Evolutionary conservation across 495 filamentous ascomycete species (phyloP).

Genomic region (Neurospora sp.): DNA sequence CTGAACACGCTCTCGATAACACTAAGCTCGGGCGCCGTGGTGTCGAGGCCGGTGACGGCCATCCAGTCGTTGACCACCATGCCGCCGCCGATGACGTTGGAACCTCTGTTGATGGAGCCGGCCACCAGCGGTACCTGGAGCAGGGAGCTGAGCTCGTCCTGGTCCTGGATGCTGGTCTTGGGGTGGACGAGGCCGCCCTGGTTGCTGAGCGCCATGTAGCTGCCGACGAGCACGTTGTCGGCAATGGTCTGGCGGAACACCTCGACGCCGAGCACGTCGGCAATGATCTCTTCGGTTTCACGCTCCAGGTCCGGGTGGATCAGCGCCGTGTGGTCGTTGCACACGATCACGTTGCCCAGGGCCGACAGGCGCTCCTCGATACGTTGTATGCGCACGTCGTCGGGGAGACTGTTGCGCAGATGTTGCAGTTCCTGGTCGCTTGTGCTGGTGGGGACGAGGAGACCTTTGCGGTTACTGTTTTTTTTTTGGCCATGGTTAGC

Average conservation of each 20-base stretch:
- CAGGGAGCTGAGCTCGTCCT: slow-evolving; percentile 89
- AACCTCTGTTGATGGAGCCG: slow-evolving; percentile 85
- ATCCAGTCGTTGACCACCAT: slow-evolving; percentile 99
- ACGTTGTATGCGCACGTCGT: slow-evolving; percentile 77
- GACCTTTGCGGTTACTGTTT: slow-evolving; percentile 81
- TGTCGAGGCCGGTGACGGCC: slow-evolving; percentile 92
- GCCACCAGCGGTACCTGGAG: slow-evolving; percentile 94
- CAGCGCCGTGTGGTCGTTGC: slow-evolving; percentile 93
- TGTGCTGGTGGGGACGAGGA: slow-evolving; percentile 89
- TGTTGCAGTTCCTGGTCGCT: slow-evolving; percentile 98
- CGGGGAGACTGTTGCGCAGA: slow-evolving; percentile 85
- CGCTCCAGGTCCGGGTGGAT: slow-evolving; percentile 96
- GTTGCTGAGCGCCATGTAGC: slow-evolving; percentile 93
- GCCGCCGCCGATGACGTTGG: slow-evolving; percentile 87
- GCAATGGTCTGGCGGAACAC: slow-evolving; percentile 96
- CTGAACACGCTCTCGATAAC: slow-evolving; percentile 94
- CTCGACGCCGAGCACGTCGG: slow-evolving; percentile 93
- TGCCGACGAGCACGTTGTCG: slow-evolving; percentile 92
- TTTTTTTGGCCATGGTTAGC: slow-evolving; percentile 2
- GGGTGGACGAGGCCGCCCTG: slow-evolving; percentile 96
- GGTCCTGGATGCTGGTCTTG: slow-evolving; percentile 91
- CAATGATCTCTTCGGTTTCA: slow-evolving; percentile 91
- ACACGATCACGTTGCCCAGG: slow-evolving; percentile 91
- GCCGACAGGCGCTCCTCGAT: slow-evolving; percentile 97
- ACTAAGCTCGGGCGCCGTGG: slow-evolving; percentile 90